Percentiles rank a stretch among this genome's conserved stretches.
These are phyloP conservation scores for Pittosporum tobira DNA, from an alignment of 129 eudicot genomes.

Conservation along the genomic window DNA sequence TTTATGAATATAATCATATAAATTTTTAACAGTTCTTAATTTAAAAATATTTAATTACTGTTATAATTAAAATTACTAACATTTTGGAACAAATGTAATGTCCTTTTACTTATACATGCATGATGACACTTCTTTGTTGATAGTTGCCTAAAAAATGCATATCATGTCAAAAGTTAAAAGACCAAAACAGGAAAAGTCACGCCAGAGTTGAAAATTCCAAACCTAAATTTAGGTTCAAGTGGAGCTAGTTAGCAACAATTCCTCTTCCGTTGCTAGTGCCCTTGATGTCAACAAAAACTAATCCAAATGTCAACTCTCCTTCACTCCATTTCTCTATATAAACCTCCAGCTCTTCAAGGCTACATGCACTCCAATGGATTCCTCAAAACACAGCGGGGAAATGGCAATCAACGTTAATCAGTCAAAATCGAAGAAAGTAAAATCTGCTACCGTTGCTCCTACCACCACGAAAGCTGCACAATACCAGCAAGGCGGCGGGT, in stretches of 20 bases:
- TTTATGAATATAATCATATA: no score
- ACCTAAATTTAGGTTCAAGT: constrained; percentile 17
- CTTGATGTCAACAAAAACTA: constrained; percentile 10
- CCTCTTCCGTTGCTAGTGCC: no score
- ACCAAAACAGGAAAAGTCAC: not conserved
- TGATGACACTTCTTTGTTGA: not conserved
- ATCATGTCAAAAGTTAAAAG: no score
- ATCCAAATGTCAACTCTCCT: constrained; percentile 23
- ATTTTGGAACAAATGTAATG: no score
- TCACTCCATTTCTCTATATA: constrained; percentile 18
- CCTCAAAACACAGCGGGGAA: constrained; percentile 35
- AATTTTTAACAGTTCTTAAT: no score
- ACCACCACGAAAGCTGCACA: constrained; percentile 20
- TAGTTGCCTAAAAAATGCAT: no score
- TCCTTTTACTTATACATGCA: no score
- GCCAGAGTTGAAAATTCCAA: not conserved
- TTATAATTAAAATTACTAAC: no score
- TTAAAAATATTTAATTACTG: no score
- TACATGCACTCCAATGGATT: constrained; percentile 23
- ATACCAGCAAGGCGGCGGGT: constrained; percentile 24
- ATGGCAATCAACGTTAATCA: constrained; percentile 31
- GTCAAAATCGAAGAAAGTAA: constrained; percentile 33
- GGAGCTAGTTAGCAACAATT: constrained; percentile 66
- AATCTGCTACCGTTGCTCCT: constrained; percentile 25
- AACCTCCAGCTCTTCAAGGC: constrained; percentile 5